phyloP scores from a whole-genome alignment of 441 rosid species.

The Syzygium syzygioides region DNA sequence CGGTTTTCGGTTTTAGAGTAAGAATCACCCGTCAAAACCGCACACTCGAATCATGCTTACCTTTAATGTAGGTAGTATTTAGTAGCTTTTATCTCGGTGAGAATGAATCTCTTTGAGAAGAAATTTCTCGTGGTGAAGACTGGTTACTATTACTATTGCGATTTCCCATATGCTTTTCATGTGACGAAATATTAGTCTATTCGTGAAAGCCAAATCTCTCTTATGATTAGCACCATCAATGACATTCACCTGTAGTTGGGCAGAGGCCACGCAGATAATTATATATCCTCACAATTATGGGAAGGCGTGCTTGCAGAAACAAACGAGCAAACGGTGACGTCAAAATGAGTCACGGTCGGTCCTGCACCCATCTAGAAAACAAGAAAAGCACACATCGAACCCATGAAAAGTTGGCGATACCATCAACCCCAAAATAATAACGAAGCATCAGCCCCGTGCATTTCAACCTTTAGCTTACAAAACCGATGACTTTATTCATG shows the following conservation, averaged over 20 bases:
- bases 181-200: background rate
- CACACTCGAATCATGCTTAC: no score
- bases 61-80: no score
- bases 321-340: background rate
- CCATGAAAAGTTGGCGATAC: background rate
- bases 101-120: accelerated
- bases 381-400: background rate
- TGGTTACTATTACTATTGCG: background rate
- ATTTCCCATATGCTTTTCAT: background rate
- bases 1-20: no score
- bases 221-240: background rate
- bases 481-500: background rate
- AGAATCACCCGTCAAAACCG: no score
- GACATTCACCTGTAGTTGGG: background rate
- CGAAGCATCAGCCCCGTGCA: background rate
- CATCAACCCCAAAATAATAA: background rate
- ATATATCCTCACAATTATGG: background rate
- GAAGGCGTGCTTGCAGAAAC: background rate
- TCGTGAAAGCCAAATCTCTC: background rate
- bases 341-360: background rate
- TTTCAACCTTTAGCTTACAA: background rate
- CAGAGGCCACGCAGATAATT: background rate
- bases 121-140: background rate
- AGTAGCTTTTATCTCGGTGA: background rate
- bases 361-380: background rate